Percentiles rank a stretch among this genome's conserved stretches.
phyloP scores from a whole-genome alignment of 768 basidiomycete species.

The Podaxis mareebaensis region DNA sequence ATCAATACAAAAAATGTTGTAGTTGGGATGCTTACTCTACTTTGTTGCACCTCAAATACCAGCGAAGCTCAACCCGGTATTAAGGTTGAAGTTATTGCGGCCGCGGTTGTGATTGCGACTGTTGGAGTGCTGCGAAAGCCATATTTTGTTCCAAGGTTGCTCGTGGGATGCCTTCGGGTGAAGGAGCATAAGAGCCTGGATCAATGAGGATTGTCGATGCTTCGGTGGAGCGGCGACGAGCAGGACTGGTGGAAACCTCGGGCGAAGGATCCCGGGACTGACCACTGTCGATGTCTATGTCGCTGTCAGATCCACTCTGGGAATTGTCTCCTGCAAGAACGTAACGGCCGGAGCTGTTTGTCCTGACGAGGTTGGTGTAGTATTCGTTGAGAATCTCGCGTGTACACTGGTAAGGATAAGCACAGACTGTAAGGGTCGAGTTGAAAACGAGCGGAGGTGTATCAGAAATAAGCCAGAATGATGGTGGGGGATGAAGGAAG shows the following conservation, averaged over 20 bases:
- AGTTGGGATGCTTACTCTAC: conserved; percentile 14
- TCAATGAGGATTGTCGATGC: conserved; percentile 46
- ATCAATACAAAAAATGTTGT: conserved; percentile 12
- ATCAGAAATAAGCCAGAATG: not conserved
- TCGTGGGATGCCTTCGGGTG: conserved; percentile 47
- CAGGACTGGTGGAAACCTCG: conserved; percentile 27
- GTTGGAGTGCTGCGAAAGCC: conserved; percentile 73
- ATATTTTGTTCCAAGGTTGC: conserved; percentile 84
- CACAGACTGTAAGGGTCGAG: conserved; percentile 29
- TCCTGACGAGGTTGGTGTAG: conserved; percentile 90
- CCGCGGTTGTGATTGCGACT: conserved; percentile 38
- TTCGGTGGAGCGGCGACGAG: conserved; percentile 33
- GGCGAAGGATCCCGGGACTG: conserved; percentile 58
- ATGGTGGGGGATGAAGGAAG: not conserved
- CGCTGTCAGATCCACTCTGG: conserved; percentile 51
- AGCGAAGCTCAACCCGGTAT: conserved; percentile 10
- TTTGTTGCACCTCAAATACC: not conserved
- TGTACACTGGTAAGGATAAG: conserved; percentile 66
- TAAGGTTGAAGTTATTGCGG: conserved; percentile 30
- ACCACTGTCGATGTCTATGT: conserved; percentile 55
- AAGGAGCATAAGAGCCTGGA: conserved; percentile 28
- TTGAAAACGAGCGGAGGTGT: not conserved
- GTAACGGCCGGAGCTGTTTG: conserved; percentile 67
- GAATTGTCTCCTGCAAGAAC: conserved; percentile 49
- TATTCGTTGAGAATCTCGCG: conserved; percentile 90